phyloP scores from a whole-genome alignment of 257 asterid genomes.

The Solanum ahanhuiri region DNA sequence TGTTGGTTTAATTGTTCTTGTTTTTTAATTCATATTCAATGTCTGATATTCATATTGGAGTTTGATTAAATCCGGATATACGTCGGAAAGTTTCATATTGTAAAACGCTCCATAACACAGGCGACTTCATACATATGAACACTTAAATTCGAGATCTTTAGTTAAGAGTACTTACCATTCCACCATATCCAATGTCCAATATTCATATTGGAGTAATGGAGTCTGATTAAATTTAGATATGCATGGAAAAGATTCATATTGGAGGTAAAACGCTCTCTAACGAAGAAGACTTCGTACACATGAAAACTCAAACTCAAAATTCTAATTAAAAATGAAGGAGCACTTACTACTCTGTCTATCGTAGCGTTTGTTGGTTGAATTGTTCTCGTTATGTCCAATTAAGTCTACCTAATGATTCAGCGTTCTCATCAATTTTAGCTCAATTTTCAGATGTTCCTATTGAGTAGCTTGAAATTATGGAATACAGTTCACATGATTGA shows the following conservation, averaged over 20 bases:
- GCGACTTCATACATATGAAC: not conserved
- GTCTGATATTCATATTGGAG: fast-evolving
- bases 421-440: not conserved
- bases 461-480: not conserved
- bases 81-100: no score
- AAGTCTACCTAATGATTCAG: not conserved
- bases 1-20: not conserved
- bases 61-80: no score
- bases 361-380: not conserved
- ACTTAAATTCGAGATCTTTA: no score
- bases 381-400: not conserved
- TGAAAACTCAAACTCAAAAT: not conserved
- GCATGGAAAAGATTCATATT: no score
- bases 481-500: not conserved
- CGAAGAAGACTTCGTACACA: no score
- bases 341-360: fast-evolving
- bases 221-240: not conserved
- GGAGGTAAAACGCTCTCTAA: no score
- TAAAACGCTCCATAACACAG: not conserved
- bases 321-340: no score
- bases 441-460: not conserved
- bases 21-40: no score
- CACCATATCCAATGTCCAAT: not conserved
- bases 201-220: not conserved
- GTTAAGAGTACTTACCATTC: no score